Conservation (phyloP, 2,329 filamentous ascomycete species). For the Venturia effusa region DNA sequence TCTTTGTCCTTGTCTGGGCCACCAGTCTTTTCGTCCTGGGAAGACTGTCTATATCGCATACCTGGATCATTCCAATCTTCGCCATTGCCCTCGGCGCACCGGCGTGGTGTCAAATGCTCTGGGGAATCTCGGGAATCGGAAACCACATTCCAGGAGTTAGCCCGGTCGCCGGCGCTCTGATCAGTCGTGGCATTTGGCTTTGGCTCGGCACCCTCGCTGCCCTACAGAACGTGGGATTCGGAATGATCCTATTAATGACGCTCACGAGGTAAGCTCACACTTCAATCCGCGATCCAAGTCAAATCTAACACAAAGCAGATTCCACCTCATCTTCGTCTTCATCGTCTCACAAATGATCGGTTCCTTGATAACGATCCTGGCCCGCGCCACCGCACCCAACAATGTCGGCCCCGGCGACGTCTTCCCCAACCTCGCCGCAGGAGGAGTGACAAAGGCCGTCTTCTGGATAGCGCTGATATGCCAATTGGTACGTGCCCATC, state of each 20-base stretch:
- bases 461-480: constrained; percentile 48
- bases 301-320: constrained; percentile 20
- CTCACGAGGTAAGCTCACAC: constrained; percentile 32
- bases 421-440: constrained; percentile 50
- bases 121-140: constrained; percentile 50
- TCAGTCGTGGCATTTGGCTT: constrained; percentile 50
- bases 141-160: constrained; percentile 52
- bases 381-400: constrained; percentile 49
- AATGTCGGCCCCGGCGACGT: constrained; percentile 49
- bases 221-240: constrained; percentile 55
- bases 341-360: constrained; percentile 52
- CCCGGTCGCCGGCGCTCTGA: constrained; percentile 42
- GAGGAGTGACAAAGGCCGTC: constrained; percentile 35
- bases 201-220: constrained; percentile 57
- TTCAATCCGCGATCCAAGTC: background rate
- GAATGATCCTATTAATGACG: constrained; percentile 57
- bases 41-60: constrained; percentile 45
- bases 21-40: constrained; percentile 41
- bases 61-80: constrained; percentile 57
- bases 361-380: constrained; percentile 50
- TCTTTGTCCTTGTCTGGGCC: constrained; percentile 47
- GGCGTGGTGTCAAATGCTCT: constrained; percentile 58
- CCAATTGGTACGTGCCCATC: background rate
- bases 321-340: constrained; percentile 53
- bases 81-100: constrained; percentile 56